Base-by-base conservation (phyloP, 164 flowering plant species). In the Chloranthus sessilifolius region DNA sequence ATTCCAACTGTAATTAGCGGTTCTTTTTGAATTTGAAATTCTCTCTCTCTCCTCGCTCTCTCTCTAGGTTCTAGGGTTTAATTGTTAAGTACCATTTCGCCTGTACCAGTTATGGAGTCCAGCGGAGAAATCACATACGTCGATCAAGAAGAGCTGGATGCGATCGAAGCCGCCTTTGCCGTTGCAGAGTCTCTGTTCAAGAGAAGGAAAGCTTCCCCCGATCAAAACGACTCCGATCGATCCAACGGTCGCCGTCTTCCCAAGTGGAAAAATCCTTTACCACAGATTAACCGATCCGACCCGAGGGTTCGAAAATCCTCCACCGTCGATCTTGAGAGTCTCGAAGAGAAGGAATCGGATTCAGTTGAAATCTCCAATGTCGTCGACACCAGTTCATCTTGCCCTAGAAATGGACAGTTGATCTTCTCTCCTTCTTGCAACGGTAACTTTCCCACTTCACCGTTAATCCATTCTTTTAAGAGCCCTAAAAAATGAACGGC, bases 231-330 rank as follows among this genome's bases (percentile, higher is more conserved):
- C 19, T 17, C 14, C 12, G 29, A 7, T 20, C 46, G 2, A 17
- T 37, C 47, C 29, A 11, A 29, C 17, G 24, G 39, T 22, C 53
- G 61, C 0, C 47, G 53, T 28, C 40, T 57, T 24, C 61, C 61
- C 38, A 7, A 27, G 17, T 40, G 56, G 56, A 25, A 17, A 26
- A 15, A 11, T 7, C 7, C 21, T 15, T 15, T 42, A 29, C 3
- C 59, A 10, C 22, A n/a, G 9, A 38, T 2, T 15, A 12, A 22
- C 27, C 40, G 11, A 25, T 14, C 16, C 15, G 35, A 37, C 29
- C 36, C 20, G 9, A 21, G n/a, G 16, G 15, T 7, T 29, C 20
- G 15, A 23, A 1, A 4, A 10, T 5, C 24, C 22, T 5, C 35
- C 33, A 14, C 16, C 19, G 3, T 10, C 20, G 1, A 10, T 19